Evolutionary conservation across 306 rosid genomes (phyloP).

Genomic region (Cicer judaicum): DNA sequence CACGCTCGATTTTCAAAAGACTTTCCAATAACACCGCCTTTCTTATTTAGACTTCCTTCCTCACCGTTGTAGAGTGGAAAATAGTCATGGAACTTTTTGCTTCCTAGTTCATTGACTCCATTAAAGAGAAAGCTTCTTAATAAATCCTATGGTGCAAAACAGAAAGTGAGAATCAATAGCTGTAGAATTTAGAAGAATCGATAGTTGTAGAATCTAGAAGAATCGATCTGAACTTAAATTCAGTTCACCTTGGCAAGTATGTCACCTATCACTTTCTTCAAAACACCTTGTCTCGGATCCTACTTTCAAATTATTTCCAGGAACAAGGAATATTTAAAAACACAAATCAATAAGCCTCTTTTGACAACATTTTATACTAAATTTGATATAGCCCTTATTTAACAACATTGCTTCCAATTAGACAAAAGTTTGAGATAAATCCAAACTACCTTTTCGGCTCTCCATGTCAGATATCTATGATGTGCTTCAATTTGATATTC

Average conservation of each 20-base stretch:
- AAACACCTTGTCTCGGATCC: conserved; percentile 86
- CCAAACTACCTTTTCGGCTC: conserved; percentile 76
- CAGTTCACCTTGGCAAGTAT: conserved; percentile 65
- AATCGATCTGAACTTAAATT: conserved; percentile 16
- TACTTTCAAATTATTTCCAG: conserved; percentile 50
- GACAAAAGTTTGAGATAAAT: conserved; percentile 11
- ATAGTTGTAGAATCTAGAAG: conserved; percentile 8
- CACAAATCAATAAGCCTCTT: too few species aligned
- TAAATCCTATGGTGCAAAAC: conserved; percentile 60
- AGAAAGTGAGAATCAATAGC: conserved; percentile 35
- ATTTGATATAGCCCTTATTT: too few species aligned
- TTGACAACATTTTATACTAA: too few species aligned
- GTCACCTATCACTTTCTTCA: conserved; percentile 76
- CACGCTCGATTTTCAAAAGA: conserved; percentile 85
- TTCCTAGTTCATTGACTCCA: conserved; percentile 82
- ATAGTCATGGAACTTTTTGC: conserved; percentile 75
- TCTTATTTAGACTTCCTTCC: conserved; percentile 61
- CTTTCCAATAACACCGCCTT: conserved; percentile 61
- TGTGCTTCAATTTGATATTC: conserved; percentile 73
- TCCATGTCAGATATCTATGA: conserved; percentile 81
- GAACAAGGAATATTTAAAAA: neutral
- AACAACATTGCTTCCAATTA: neutral
- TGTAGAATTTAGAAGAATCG: neutral
- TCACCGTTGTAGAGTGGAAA: conserved; percentile 63
- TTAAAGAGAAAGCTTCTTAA: conserved; percentile 78